A percentile compares a stretch with the other conserved stretches of the same genome.
Evolutionary conservation across 75 land plant genomes (phyloP).

Genomic region (Picea glauca): DNA sequence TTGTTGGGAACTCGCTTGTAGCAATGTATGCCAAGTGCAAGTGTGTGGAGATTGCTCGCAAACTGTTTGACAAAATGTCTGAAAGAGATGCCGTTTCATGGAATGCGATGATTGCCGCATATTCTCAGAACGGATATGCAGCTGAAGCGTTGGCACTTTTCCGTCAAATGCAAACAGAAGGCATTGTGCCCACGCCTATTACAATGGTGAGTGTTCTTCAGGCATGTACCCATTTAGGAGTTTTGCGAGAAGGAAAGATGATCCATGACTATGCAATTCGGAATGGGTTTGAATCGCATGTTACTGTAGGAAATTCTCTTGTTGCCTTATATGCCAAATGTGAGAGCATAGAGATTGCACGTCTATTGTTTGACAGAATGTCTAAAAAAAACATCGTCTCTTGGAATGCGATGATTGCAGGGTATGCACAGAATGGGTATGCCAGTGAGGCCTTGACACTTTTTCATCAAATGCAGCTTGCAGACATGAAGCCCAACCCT

Average conservation of each 20-base stretch:
- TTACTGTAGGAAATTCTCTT: conserved; percentile 14
- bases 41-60: conserved; percentile 6
- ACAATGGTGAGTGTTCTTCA: conserved; percentile 8
- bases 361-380: background rate
- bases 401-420: conserved; percentile 14
- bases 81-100: background rate
- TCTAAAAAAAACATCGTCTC: background rate
- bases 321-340: conserved; percentile 14
- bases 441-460: conserved; percentile 8
- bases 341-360: background rate
- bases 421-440: conserved; percentile 14
- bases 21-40: conserved; percentile 27
- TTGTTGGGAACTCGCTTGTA: conserved; percentile 24
- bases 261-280: conserved; percentile 25
- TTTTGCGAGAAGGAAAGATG: conserved; percentile 9
- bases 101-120: background rate
- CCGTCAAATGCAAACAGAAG: background rate
- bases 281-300: conserved; percentile 11
- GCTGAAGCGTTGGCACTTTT: background rate
- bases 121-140: background rate
- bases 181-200: background rate
- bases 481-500: background rate
- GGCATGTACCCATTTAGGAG: background rate
- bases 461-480: background rate
- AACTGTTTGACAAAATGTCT: conserved; percentile 28